Evolutionary conservation across 805 yeast genomes (phyloP).

Genomic region (Ogataea chonburiensis): DNA sequence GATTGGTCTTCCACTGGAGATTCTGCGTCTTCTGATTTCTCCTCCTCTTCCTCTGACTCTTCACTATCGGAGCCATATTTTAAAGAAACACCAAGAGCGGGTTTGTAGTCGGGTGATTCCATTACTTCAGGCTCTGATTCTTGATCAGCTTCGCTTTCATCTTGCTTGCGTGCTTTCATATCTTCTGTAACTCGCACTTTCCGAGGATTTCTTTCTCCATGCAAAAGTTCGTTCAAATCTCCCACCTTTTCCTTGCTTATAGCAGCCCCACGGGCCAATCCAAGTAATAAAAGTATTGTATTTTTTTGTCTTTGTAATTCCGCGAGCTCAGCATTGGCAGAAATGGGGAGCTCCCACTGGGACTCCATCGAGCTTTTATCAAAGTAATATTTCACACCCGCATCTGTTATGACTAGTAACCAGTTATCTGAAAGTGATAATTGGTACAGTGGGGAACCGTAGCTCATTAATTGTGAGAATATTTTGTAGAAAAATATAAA

Average conservation of each 20-base stretch:
- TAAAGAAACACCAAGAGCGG: constrained; percentile 2
- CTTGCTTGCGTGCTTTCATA: constrained; percentile 1
- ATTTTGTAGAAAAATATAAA: too few relatives aligned
- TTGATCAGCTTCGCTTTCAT: constrained; percentile 3
- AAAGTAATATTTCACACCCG: constrained; percentile 28
- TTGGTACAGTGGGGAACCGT: constrained; percentile 8
- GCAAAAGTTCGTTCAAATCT: constrained; percentile 11
- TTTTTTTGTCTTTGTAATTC: constrained; percentile 10
- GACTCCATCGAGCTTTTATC: constrained; percentile 14
- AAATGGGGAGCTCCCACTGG: constrained; percentile 27
- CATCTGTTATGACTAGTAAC: constrained; percentile 23
- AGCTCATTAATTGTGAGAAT: constrained; percentile 7
- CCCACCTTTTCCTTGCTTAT: constrained; percentile 1
- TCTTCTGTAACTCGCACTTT: constrained; percentile 4
- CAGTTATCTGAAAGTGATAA: constrained; percentile 20
- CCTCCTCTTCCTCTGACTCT: neutral
- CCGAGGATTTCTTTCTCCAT: constrained; percentile 7
- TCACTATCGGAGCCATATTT: constrained; percentile 10
- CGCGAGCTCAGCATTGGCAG: constrained; percentile 7
- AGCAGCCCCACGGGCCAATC: constrained; percentile 18
- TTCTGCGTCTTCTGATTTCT: neutral
- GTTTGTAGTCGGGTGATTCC: neutral
- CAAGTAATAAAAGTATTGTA: constrained; percentile 17
- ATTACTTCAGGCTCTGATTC: constrained; percentile 4
- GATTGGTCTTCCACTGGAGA: neutral